Percentiles rank a stretch among this genome's conserved stretches.
Conservation (phyloP, 129 eudicot genomes). For the Calendula officinalis region DNA sequence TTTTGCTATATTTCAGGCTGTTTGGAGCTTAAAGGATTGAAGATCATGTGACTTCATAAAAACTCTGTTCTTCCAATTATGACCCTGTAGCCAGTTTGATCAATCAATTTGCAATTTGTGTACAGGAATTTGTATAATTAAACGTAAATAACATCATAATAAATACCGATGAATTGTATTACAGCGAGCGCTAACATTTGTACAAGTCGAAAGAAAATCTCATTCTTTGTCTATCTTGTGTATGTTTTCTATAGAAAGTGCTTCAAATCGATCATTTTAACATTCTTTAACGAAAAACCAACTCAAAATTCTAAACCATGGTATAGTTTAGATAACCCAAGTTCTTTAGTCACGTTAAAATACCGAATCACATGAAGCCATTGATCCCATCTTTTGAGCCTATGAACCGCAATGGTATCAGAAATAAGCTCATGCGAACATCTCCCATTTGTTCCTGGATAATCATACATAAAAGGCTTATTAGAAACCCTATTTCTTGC, state of each 20-base stretch:
- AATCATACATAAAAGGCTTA: conserved; percentile 79
- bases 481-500: conserved; percentile 63
- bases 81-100: neutral
- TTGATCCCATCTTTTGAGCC: conserved; percentile 73
- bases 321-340: conserved; percentile 36
- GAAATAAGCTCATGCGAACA: conserved; percentile 74
- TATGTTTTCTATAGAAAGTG: conserved; percentile 21
- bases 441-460: conserved; percentile 73
- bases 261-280: neutral
- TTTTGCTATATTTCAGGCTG: conserved; percentile 38
- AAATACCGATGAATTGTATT: conserved; percentile 8
- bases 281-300: neutral
- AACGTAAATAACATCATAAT: neutral
- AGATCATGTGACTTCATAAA: conserved; percentile 20
- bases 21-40: conserved; percentile 43
- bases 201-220: conserved; percentile 18
- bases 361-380: conserved; percentile 59
- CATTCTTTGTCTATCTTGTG: conserved; percentile 20
- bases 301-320: conserved; percentile 23
- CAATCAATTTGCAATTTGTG: conserved; percentile 19
- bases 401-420: conserved; percentile 64
- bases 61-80: conserved; percentile 6
- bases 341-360: conserved; percentile 58
- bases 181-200: conserved; percentile 18
- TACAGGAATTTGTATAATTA: conserved; percentile 13